Conservation (phyloP, 2,329 filamentous ascomycete species). For the Fusarium brevicatenulatum region DNA sequence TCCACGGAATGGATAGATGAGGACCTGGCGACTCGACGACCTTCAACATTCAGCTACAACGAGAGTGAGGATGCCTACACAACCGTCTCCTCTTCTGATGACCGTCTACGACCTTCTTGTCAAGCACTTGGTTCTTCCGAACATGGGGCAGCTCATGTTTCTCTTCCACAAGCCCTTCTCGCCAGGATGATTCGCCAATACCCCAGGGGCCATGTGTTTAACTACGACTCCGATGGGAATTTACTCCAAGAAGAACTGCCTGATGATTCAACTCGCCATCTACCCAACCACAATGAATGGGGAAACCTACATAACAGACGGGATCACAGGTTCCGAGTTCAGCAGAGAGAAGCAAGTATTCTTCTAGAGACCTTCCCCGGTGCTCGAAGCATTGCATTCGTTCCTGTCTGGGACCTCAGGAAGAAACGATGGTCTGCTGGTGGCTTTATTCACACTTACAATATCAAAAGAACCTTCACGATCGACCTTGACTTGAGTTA, state of each 20-base stretch:
- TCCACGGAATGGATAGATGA: conserved; percentile 24
- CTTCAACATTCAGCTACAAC: conserved; percentile 11
- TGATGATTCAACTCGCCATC: conserved; percentile 19
- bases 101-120: conserved; percentile 8
- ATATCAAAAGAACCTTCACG: conserved; percentile 56
- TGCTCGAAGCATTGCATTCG: conserved; percentile 57
- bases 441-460: conserved; percentile 60
- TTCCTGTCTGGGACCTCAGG: conserved; percentile 60
- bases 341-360: conserved; percentile 33
- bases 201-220: conserved; percentile 58
- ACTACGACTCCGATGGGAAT: conserved; percentile 53
- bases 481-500: conserved; percentile 61
- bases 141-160: conserved; percentile 14
- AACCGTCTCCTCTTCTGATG: conserved; percentile 22
- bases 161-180: conserved; percentile 53
- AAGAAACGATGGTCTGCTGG: conserved; percentile 60
- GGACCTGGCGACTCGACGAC: conserved; percentile 7
- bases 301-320: background rate
- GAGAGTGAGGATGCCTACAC: conserved; percentile 22
- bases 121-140: conserved; percentile 23
- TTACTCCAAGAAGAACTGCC: conserved; percentile 47
- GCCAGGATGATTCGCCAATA: conserved; percentile 55
- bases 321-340: conserved; percentile 6
- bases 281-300: background rate
- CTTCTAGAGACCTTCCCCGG: conserved; percentile 53